Evolutionary conservation across 78 protist species (phyloP).

Genomic region (Protostelium mycophagum): DNA sequence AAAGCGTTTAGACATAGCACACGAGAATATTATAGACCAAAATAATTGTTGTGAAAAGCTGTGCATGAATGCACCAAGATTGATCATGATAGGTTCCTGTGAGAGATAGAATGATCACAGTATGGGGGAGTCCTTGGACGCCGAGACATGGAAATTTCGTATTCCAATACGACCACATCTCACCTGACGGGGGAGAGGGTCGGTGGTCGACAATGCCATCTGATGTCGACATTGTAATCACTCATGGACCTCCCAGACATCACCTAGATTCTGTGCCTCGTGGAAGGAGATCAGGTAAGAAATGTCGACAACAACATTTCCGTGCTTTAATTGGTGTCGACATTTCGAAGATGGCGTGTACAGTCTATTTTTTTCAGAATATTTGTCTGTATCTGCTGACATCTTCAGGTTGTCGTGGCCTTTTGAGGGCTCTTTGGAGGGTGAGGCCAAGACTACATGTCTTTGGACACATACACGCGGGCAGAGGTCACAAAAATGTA

Average conservation of each 20-base stretch:
- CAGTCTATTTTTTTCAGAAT: no score
- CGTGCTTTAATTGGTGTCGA: no score
- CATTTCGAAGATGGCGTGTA: no score
- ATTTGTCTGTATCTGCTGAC: no score
- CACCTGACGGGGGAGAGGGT: neutral
- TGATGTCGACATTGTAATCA: neutral
- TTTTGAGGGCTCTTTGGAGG: neutral
- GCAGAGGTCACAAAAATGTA: neutral
- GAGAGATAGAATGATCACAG: neutral
- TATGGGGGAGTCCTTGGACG: neutral
- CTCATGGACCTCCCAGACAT: neutral
- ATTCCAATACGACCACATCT: neutral
- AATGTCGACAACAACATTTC: no score
- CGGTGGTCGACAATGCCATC: neutral
- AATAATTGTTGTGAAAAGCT: neutral
- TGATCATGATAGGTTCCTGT: neutral
- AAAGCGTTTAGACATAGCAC: no score
- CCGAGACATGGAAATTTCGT: neutral
- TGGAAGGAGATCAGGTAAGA: no score
- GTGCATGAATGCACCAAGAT: neutral
- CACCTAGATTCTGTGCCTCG: no score
- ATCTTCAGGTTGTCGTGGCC: neutral
- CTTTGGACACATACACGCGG: neutral
- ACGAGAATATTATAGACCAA: no score
- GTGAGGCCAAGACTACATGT: neutral